Evolutionary conservation across 495 filamentous ascomycete species (phyloP).

Genomic region (Usnea hakonensis): DNA sequence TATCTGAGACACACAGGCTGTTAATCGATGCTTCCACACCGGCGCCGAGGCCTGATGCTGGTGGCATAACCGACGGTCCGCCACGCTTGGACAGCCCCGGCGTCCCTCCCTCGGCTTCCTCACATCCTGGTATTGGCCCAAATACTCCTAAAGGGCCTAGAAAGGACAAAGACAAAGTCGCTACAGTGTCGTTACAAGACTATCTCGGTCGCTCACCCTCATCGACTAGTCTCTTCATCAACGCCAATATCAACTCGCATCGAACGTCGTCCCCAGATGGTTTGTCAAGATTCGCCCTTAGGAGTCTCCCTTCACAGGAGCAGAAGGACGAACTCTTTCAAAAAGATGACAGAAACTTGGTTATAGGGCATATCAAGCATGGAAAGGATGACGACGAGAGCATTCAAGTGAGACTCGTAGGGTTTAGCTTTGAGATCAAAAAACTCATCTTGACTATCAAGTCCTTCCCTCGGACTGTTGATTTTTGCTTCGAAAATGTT

Average conservation of each 20-base stretch:
- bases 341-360: fast-evolving
- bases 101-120: neutral
- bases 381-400: neutral
- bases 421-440: neutral
- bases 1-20: neutral
- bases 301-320: neutral
- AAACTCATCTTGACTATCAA: constrained; percentile 27
- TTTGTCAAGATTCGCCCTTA: neutral
- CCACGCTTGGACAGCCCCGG: neutral
- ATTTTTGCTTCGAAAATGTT: constrained; percentile 37
- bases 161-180: neutral
- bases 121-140: neutral
- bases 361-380: constrained; percentile 7
- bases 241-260: neutral
- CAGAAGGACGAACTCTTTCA: neutral
- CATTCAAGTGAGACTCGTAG: neutral
- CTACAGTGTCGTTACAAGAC: neutral
- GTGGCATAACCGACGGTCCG: neutral
- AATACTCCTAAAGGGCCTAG: neutral
- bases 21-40: neutral
- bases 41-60: neutral
- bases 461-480: constrained; percentile 21
- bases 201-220: neutral
- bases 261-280: neutral
- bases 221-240: neutral